Evolutionary conservation across 2,329 filamentous ascomycete species (phyloP).

Genomic region (Monosporascus sp.): DNA sequence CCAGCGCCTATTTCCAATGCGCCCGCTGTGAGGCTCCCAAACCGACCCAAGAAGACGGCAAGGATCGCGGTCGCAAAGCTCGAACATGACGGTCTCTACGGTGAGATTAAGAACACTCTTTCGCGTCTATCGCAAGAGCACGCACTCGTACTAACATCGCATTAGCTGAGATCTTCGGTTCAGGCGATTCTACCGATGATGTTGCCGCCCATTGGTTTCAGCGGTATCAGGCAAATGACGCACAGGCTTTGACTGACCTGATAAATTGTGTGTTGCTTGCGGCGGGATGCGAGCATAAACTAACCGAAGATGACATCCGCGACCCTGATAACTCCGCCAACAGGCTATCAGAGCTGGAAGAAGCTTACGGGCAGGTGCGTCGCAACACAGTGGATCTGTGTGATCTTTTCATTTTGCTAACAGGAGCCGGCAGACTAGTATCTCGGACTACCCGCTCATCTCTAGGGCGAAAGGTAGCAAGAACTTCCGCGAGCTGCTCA

Average conservation of each 20-base stretch:
- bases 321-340: constrained; percentile 84
- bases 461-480: constrained; percentile 72
- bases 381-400: neutral
- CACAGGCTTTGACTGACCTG: constrained; percentile 54
- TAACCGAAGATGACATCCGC: constrained; percentile 78
- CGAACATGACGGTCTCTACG: constrained; percentile 51
- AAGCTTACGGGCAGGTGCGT: constrained; percentile 74
- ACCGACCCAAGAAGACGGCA: constrained; percentile 52
- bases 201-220: constrained; percentile 58
- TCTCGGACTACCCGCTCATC: constrained; percentile 88
- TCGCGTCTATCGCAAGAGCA: neutral
- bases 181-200: constrained; percentile 50
- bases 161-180: constrained; percentile 59
- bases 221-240: constrained; percentile 50
- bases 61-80: constrained; percentile 46
- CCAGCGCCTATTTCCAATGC: constrained; percentile 36
- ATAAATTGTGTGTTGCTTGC: constrained; percentile 65
- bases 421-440: constrained; percentile 53
- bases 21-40: constrained; percentile 35
- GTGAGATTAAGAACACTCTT: constrained; percentile 32
- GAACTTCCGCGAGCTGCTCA: constrained; percentile 72
- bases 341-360: constrained; percentile 78
- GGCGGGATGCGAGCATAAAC: constrained; percentile 74
- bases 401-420: constrained; percentile 20
- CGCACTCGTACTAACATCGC: constrained; percentile 11